phyloP scores from a whole-genome alignment of 257 asterid genomes.

The Ballota nigra region DNA sequence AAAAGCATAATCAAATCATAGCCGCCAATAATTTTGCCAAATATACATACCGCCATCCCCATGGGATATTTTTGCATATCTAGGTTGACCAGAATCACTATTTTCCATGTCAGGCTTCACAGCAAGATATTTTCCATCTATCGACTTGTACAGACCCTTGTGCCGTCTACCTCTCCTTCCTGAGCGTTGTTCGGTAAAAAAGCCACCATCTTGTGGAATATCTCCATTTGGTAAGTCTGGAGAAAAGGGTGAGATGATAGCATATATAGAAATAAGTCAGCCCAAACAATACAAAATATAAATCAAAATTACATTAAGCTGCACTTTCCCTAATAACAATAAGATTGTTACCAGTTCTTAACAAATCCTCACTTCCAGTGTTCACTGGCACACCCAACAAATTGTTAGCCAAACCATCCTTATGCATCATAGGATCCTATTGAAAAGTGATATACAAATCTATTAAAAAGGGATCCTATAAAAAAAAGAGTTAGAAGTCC shows the following conservation, averaged over 20 bases:
- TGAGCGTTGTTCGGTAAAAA: constrained; percentile 47
- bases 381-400: constrained; percentile 33
- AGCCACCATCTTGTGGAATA: constrained; percentile 38
- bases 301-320: too few species aligned
- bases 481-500: neutral
- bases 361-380: constrained; percentile 31
- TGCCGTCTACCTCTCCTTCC: constrained; percentile 72
- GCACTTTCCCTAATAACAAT: neutral
- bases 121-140: constrained; percentile 43
- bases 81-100: constrained; percentile 39
- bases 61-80: constrained; percentile 29
- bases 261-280: constrained; percentile 14
- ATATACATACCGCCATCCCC: constrained; percentile 40
- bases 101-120: constrained; percentile 40
- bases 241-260: constrained; percentile 20
- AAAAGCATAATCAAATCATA: neutral
- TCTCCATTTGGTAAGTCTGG: constrained; percentile 47
- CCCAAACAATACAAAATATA: neutral
- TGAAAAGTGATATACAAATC: neutral
- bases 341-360: constrained; percentile 40
- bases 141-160: constrained; percentile 41
- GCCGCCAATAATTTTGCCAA: neutral
- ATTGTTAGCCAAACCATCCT: constrained; percentile 36
- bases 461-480: constrained; percentile 28
- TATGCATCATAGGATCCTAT: constrained; percentile 42